phyloP scores from a whole-genome alignment of 2,329 filamentous ascomycete genomes.

The Mycosphaerella sp. region DNA sequence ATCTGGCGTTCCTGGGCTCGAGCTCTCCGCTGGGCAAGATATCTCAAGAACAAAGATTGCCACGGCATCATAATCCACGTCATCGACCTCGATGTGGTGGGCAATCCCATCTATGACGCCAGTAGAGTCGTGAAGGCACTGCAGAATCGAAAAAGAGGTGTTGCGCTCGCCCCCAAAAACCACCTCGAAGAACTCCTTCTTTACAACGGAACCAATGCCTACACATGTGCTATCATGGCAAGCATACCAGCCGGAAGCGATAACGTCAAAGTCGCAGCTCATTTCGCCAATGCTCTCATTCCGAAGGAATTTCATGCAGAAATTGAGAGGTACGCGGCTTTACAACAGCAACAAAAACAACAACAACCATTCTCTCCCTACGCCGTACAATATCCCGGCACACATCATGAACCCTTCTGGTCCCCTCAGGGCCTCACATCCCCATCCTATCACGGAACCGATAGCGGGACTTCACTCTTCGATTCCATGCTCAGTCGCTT shows the following conservation, averaged over 20 bases:
- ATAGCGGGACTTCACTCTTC: background rate
- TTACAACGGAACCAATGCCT: background rate
- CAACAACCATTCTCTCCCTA: background rate
- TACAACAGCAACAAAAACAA: background rate
- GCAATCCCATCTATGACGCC: constrained; percentile 1
- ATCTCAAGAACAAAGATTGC: constrained; percentile 1
- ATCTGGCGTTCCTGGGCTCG: constrained; percentile 7
- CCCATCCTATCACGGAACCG: background rate
- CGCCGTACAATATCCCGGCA: background rate
- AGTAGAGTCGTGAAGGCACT: constrained; percentile 1
- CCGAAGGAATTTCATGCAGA: background rate
- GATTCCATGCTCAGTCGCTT: constrained; percentile 2
- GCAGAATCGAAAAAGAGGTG: background rate
- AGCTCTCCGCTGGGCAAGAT: constrained; percentile 7
- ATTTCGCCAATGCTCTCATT: constrained; percentile 5
- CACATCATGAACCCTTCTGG: background rate
- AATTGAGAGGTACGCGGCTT: background rate
- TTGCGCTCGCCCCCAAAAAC: constrained; percentile 1
- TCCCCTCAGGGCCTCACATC: background rate
- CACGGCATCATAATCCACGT: constrained; percentile 1
- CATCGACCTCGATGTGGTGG: constrained; percentile 3
- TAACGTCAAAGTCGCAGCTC: background rate
- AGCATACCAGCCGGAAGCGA: constrained; percentile 4
- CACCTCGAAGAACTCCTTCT: constrained; percentile 4
- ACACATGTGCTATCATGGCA: background rate